Percentiles rank a stretch among this genome's conserved stretches.
These are phyloP conservation scores for Phytophthora chlamydospora DNA, from an alignment of 352 stramenopile species.

Conservation along the genomic window DNA sequence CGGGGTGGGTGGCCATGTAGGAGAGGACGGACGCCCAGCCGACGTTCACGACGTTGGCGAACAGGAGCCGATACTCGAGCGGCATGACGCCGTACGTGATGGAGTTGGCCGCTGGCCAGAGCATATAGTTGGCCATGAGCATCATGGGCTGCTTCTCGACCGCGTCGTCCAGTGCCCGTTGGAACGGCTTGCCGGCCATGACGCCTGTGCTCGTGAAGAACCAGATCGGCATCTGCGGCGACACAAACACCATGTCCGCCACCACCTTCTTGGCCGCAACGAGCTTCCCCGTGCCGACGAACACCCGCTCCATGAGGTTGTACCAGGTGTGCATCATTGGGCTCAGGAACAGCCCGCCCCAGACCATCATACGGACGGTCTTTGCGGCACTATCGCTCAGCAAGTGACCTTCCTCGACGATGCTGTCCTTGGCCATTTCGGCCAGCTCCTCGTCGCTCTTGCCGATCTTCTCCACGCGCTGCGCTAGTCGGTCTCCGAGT, in stretches of 20 bases:
- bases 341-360: constrained; percentile 82
- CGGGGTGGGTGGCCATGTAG: constrained; percentile 25
- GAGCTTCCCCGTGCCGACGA: constrained; percentile 21
- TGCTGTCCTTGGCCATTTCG: constrained; percentile 8
- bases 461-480: constrained; percentile 42
- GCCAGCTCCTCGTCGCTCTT: constrained; percentile 3
- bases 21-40: constrained; percentile 40
- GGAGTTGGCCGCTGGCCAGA: constrained; percentile 41
- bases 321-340: constrained; percentile 91
- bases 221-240: constrained; percentile 36
- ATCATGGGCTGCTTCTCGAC: constrained; percentile 32
- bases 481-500: constrained; percentile 57
- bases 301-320: constrained; percentile 66
- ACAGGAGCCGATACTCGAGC: constrained; percentile 36
- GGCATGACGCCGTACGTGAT: constrained; percentile 42
- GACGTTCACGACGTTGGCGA: constrained; percentile 37
- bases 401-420: constrained; percentile 4
- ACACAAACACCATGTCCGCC: constrained; percentile 33
- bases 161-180: constrained; percentile 23
- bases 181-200: constrained; percentile 26
- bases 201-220: constrained; percentile 36
- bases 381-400: constrained; percentile 18
- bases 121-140: constrained; percentile 40
- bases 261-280: constrained; percentile 33
- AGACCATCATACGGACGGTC: constrained; percentile 71